These are phyloP conservation scores for Pichia terricola DNA, from an alignment of 1,139 yeast species.

Conservation along the genomic window DNA sequence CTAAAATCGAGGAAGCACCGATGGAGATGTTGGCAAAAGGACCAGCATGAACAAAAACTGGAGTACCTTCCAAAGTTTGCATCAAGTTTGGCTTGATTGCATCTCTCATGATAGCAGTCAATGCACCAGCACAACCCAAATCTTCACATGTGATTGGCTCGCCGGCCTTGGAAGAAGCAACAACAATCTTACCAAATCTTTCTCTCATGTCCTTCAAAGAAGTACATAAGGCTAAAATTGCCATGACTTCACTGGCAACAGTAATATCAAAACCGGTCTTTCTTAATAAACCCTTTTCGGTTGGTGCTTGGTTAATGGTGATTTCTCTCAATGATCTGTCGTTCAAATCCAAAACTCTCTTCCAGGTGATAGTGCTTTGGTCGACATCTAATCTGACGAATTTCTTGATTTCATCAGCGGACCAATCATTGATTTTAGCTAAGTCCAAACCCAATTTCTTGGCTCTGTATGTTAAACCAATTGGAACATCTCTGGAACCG, in stretches of 20 bases:
- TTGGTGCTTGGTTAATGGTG: slow-evolving; percentile 88
- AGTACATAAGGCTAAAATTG: slow-evolving; percentile 83
- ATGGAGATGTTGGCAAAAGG: slow-evolving; percentile 97
- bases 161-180: slow-evolving; percentile 74
- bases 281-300: slow-evolving; percentile 86
- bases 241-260: slow-evolving; percentile 97
- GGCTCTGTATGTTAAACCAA: slow-evolving; percentile 71
- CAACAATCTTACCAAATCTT: slow-evolving; percentile 84
- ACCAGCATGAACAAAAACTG: slow-evolving; percentile 97
- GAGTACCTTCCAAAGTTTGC: slow-evolving; percentile 98
- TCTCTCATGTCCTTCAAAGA: slow-evolving; percentile 80
- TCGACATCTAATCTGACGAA: slow-evolving; percentile 89
- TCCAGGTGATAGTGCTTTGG: slow-evolving; percentile 91
- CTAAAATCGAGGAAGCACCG: slow-evolving; percentile 91
- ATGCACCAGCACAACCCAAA: slow-evolving; percentile 94
- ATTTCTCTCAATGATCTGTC: slow-evolving; percentile 89
- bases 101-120: slow-evolving; percentile 90
- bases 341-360: slow-evolving; percentile 93
- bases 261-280: slow-evolving; percentile 93
- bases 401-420: slow-evolving; percentile 62
- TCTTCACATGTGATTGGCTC: slow-evolving; percentile 94
- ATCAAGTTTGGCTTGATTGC: slow-evolving; percentile 95
- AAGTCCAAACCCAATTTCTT: slow-evolving; percentile 71
- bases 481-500: slow-evolving; percentile 69
- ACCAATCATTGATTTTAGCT: slow-evolving; percentile 74